Evolutionary conservation across 164 flowering plant genomes (phyloP).

Genomic region (Berberis vulgaris): DNA sequence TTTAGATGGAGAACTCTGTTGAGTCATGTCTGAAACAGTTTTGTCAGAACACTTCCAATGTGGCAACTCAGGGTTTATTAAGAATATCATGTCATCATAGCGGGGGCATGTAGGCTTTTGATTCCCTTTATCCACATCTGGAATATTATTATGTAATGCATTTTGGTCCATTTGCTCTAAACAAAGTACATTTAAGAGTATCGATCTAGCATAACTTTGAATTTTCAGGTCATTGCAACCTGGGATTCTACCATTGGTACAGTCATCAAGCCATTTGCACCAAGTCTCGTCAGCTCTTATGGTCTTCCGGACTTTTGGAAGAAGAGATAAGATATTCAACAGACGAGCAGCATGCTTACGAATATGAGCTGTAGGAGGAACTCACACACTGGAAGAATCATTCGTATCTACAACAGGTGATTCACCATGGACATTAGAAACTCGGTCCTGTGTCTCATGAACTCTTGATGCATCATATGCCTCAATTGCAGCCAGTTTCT

Average conservation of each 20-base stretch:
- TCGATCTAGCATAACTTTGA: constrained; percentile 92
- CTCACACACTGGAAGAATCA: constrained; percentile 63
- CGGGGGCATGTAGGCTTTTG: constrained; percentile 35
- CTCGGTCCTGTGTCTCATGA: constrained; percentile 46
- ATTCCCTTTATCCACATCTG: constrained; percentile 15
- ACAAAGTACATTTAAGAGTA: constrained; percentile 62
- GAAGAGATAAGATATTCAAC: constrained; percentile 66
- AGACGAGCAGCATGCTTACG: constrained; percentile 91
- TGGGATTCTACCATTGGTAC: constrained; percentile 78
- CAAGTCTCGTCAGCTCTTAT: constrained; percentile 53
- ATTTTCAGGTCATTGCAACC: constrained; percentile 83
- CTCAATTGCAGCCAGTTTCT: constrained; percentile 85
- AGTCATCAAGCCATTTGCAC: constrained; percentile 95
- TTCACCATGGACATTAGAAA: constrained; percentile 31
- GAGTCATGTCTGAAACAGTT: constrained; percentile 7
- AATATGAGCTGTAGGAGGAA: constrained; percentile 85
- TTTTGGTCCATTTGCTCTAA: constrained; percentile 18
- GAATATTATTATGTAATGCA: constrained; percentile 18
- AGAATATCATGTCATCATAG: constrained; percentile 64
- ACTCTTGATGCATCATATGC: constrained; percentile 91
- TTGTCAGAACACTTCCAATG: constrained; percentile 70
- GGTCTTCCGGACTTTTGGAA: constrained; percentile 67
- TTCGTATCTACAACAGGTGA: constrained; percentile 25
- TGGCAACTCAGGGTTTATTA: constrained; percentile 75
- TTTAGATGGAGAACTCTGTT: constrained; percentile 4